Evolutionary conservation across 257 asterid species (phyloP), one percentile per base, ranked within the genome.

Genomic region (Haberlea rhodopensis): DNA sequence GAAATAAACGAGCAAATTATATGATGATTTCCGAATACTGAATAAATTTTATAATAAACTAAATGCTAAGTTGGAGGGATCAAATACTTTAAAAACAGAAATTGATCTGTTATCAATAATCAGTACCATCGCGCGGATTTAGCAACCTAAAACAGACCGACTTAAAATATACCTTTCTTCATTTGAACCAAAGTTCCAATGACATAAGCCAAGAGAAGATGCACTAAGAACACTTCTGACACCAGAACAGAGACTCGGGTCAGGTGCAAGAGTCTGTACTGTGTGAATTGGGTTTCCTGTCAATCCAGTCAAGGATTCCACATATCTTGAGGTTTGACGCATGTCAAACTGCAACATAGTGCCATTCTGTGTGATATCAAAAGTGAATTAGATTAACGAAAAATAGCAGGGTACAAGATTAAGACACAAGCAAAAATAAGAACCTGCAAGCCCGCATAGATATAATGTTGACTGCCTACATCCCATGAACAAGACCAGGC

Each of bases 401-500:
- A 37, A 68, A 46, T 1, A 46, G 55, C 26, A 55, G 16, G 24
- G 23, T 19, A 25, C 67, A 20, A 26, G 66, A 67, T 27, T n/a
- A 26, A 71, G 59, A 70, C 10, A 53, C 25, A 52, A 23, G 61
- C 61, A 62, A 46, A 53, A 29, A 6, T 48, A 66, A 62, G 80
- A 55, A 94, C 99, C 97, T 94, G 99, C 75, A 94, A 78, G 67
- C 99, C 99, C 6, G 95, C 84, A 70, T 94, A 90, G 32, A 81
- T 31, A 65, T 85, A 86, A 71, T 87, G 83, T 5, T 90, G 71
- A 81, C 73, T 67, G 77, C 75, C 40, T 53, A 57, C 60, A 82
- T 94, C 95, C 99, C 99, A 94, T n/a, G 90, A 80, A 73, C 97
- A 94, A 60, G 99, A 90, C 99, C 99, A 94, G 62, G 97, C 91